A percentile compares a stretch with the other conserved stretches of the same genome.
These are phyloP conservation scores for Jamesozyma rosinii DNA, from an alignment of 805 yeast species.

Conservation along the genomic window DNA sequence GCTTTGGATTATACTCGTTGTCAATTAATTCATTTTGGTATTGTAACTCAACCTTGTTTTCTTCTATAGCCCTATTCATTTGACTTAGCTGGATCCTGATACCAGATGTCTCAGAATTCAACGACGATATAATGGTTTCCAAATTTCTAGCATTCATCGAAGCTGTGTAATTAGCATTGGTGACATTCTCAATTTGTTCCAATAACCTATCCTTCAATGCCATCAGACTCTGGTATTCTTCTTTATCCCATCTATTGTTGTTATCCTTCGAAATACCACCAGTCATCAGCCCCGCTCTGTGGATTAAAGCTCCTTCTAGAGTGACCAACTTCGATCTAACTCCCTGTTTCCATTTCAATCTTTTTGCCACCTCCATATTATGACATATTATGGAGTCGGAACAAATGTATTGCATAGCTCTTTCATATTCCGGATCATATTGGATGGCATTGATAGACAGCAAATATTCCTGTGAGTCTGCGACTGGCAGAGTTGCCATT, in stretches of 20 bases:
- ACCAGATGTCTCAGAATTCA: conserved; percentile 39
- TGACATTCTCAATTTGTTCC: conserved; percentile 36
- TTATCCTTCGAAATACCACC: conserved; percentile 61
- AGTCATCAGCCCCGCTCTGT: conserved; percentile 82
- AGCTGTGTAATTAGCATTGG: conserved; percentile 38
- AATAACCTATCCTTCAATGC: conserved; percentile 43
- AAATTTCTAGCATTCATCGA: conserved; percentile 48
- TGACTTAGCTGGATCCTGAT: conserved; percentile 39
- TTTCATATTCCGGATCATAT: conserved; percentile 57
- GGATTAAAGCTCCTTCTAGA: conserved; percentile 74
- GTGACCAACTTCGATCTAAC: conserved; percentile 64
- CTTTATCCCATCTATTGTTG: conserved; percentile 61
- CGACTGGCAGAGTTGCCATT: conserved; percentile 37
- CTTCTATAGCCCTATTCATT: conserved; percentile 37
- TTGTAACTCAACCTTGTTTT: conserved; percentile 41
- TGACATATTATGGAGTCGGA: conserved; percentile 77
- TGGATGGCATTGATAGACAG: conserved; percentile 59
- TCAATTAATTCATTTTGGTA: conserved; percentile 35
- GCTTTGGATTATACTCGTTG: conserved; percentile 25
- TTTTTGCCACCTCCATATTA: conserved; percentile 54
- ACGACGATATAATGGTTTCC: conserved; percentile 43
- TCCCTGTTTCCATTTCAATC: conserved; percentile 56
- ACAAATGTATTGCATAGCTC: conserved; percentile 72
- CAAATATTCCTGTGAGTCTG: conserved; percentile 28
- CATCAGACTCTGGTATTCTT: conserved; percentile 47